Evolutionary conservation across 179 eudicot species (phyloP).

Genomic region (Nepenthes alata): DNA sequence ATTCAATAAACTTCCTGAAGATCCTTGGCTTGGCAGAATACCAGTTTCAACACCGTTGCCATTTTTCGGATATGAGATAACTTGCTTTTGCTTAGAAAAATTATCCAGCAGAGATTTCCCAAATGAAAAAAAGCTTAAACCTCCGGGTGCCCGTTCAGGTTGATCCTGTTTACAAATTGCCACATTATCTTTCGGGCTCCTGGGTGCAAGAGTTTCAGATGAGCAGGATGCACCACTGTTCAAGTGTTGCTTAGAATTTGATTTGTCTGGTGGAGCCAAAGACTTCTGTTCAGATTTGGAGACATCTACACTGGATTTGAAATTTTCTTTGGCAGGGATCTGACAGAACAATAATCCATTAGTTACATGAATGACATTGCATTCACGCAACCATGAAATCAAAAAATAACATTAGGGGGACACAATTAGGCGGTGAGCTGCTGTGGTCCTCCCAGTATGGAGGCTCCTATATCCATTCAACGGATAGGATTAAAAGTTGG

Average conservation of each 20-base stretch:
- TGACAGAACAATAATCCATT: constrained; percentile 6
- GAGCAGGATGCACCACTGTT: constrained; percentile 13
- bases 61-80: constrained; percentile 18
- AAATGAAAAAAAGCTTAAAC: constrained; percentile 45
- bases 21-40: constrained; percentile 12
- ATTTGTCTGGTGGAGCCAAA: constrained; percentile 12
- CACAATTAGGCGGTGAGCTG: no score
- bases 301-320: constrained; percentile 1
- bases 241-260: constrained; percentile 20
- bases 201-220: constrained; percentile 10
- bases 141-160: constrained; percentile 41
- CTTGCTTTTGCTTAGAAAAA: constrained; percentile 19
- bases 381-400: not conserved
- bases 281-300: constrained; percentile 8
- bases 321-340: constrained; percentile 22
- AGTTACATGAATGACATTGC: not conserved
- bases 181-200: constrained; percentile 13
- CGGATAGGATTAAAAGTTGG: no score
- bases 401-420: not conserved
- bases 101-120: constrained; percentile 24
- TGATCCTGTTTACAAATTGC: constrained; percentile 9
- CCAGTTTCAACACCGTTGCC: constrained; percentile 17
- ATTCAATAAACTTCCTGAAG: constrained; percentile 9
- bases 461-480: no score
- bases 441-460: no score